Conservation (phyloP, 2,329 filamentous ascomycete genomes). For the Fusarium foetens region DNA sequence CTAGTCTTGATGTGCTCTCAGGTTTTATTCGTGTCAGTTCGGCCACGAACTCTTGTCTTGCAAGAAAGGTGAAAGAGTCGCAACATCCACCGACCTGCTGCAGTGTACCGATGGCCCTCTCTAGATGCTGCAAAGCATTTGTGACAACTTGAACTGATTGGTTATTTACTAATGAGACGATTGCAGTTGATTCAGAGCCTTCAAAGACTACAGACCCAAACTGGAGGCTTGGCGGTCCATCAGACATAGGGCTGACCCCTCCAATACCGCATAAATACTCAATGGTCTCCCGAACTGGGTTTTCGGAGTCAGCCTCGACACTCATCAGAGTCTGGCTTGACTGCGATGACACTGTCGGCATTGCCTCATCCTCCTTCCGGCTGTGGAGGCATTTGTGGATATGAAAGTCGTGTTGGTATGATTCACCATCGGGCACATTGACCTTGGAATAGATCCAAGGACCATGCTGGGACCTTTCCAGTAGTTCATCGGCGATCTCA, state of each 20-base stretch:
- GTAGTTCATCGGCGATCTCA: neutral
- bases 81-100: neutral
- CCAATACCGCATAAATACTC: rapidly evolving
- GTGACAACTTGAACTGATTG: rapidly evolving
- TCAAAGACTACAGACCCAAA: rapidly evolving
- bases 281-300: rapidly evolving
- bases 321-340: too few species aligned
- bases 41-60: rapidly evolving
- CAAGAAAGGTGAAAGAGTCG: neutral
- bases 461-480: neutral
- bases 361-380: rapidly evolving
- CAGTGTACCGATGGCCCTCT: rapidly evolving
- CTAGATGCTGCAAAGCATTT: rapidly evolving
- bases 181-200: rapidly evolving
- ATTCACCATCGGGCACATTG: neutral
- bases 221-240: rapidly evolving
- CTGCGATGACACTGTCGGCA: rapidly evolving
- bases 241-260: rapidly evolving
- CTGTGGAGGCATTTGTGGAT: rapidly evolving
- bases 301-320: rapidly evolving
- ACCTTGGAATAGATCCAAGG: neutral
- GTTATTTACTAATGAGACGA: rapidly evolving
- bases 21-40: rapidly evolving
- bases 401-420: rapidly evolving
- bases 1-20: rapidly evolving